Percentiles rank a stretch among this genome's conserved stretches.
These are phyloP conservation scores for Aspergillus pseudonomiae DNA, from an alignment of 2,329 filamentous ascomycete species.

Conservation along the genomic window DNA sequence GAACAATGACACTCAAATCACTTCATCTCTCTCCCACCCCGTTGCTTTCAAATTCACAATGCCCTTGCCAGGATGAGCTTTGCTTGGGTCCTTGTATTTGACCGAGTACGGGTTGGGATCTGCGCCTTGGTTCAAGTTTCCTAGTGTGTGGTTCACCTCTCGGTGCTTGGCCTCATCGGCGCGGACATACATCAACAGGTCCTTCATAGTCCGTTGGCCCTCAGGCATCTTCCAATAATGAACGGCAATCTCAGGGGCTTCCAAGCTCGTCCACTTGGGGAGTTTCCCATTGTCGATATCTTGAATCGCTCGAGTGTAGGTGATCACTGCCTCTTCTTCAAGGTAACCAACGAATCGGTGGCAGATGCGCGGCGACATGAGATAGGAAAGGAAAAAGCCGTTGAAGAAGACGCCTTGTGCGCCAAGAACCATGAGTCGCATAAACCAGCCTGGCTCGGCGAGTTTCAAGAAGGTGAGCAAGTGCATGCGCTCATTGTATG, in stretches of 20 bases:
- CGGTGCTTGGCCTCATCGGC: conserved; percentile 89
- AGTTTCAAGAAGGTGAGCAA: conserved; percentile 91
- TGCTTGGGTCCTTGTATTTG: conserved; percentile 71
- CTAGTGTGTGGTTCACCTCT: conserved; percentile 93
- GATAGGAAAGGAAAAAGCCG: conserved; percentile 83
- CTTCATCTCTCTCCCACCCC: conserved; percentile 83
- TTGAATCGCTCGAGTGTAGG: conserved; percentile 84
- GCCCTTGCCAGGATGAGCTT: conserved; percentile 71
- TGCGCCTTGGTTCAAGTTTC: conserved; percentile 79
- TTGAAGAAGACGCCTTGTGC: conserved; percentile 98
- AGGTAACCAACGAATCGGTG: conserved; percentile 97
- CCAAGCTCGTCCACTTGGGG: conserved; percentile 77
- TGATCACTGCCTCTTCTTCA: conserved; percentile 95
- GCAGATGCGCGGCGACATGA: conserved; percentile 81
- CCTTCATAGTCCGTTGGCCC: conserved; percentile 76
- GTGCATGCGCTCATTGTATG: conserved; percentile 93
- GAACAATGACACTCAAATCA: conserved; percentile 56
- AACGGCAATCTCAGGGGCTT: conserved; percentile 85
- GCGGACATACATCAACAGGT: conserved; percentile 84
- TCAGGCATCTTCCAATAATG: conserved; percentile 95
- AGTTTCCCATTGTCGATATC: conserved; percentile 85
- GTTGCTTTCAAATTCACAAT: conserved; percentile 65
- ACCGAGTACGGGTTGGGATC: conserved; percentile 94
- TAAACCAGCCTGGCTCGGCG: conserved; percentile 82
- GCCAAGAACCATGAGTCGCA: conserved; percentile 87